A percentile compares a stretch with the other conserved stretches of the same genome.
Evolutionary conservation across 2,329 filamentous ascomycete species (phyloP).

Genomic region (Fusarium algeriense): DNA sequence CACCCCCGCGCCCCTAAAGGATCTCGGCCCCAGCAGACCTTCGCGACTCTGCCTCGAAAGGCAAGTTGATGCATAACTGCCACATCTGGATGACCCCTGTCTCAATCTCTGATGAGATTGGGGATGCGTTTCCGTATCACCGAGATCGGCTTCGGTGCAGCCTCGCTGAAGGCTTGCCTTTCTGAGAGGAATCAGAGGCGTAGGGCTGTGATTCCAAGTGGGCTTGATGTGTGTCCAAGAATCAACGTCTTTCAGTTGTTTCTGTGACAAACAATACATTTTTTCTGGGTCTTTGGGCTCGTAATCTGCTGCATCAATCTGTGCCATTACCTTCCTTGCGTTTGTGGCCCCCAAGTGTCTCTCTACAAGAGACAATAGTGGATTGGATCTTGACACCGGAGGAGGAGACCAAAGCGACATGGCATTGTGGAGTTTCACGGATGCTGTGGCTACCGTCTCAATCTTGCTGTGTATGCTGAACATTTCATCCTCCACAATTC

Average conservation of each 20-base stretch:
- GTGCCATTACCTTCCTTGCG: conserved; percentile 58
- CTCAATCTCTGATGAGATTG: conserved; percentile 3
- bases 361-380: conserved; percentile 60
- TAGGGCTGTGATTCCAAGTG: conserved; percentile 7
- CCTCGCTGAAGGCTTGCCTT: conserved; percentile 38
- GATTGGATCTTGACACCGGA: conserved; percentile 52
- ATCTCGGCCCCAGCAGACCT: conserved; percentile 2
- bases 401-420: conserved; percentile 66
- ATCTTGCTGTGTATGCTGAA: conserved; percentile 61
- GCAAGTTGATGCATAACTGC: conserved; percentile 17
- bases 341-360: conserved; percentile 62
- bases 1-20: conserved; percentile 5
- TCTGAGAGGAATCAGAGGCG: conserved; percentile 41
- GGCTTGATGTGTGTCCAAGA: background rate
- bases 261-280: background rate
- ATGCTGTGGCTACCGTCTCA: conserved; percentile 65
- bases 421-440: conserved; percentile 62
- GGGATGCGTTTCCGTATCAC: background rate
- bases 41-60: conserved; percentile 18
- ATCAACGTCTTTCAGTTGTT: background rate
- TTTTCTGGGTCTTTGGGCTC: conserved; percentile 11
- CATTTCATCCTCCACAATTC: conserved; percentile 51
- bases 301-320: conserved; percentile 39
- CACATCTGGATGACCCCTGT: conserved; percentile 18
- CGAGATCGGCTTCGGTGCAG: background rate